Base-by-base conservation (phyloP, 2,329 filamentous ascomycete species). In the Aspergillus carbonarius region DNA sequence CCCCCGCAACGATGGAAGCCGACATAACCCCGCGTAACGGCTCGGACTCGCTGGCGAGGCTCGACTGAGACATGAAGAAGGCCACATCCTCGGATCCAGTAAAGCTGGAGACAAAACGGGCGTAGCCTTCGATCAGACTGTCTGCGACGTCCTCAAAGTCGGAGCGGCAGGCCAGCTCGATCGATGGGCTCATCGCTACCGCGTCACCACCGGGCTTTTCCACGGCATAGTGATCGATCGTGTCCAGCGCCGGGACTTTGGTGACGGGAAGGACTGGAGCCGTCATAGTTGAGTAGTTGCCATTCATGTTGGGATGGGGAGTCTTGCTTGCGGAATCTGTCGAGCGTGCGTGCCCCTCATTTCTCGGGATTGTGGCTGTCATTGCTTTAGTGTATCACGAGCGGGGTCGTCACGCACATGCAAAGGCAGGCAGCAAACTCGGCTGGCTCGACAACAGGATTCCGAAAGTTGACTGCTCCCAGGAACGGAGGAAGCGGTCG, bases 1-100 rank as follows among this genome's bases (percentile, higher is more conserved):
- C 42, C 5, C 46, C 50, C 37, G 13, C 48, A 30, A 57, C 23
- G 4, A 60, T 49, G 18, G 60, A 64, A 15, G 67, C 67, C 10
- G 55, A 54, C 20, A 65, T 46, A 9, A 67, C 30, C 1, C 48
- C 50, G n/a, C 39, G 57, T 23, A 49, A n/a, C 3, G 35, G 44
- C 23, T 54, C 37, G 8, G 56, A 46, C 18, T 32, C 59, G 12
- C 53, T 12, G 35, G 42, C 50, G 32, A 60, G 63, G 27, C 44
- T 49, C 3, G 46, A 23, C 13, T 54, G 47, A 17, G 54, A 57
- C 10, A 67, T 34, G 17, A 59, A 58, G 55, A 70, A 70, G 10
- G 68, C 66, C 35, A 69, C 35, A 48, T 71, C 68, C 2, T 71
- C 67, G 5, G 65, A 58, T 1, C 67, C 68, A n/a, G 65, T 70